Conservation (phyloP, 2,329 filamentous ascomycete genomes). For the Malbranchea cinnamomea region DNA sequence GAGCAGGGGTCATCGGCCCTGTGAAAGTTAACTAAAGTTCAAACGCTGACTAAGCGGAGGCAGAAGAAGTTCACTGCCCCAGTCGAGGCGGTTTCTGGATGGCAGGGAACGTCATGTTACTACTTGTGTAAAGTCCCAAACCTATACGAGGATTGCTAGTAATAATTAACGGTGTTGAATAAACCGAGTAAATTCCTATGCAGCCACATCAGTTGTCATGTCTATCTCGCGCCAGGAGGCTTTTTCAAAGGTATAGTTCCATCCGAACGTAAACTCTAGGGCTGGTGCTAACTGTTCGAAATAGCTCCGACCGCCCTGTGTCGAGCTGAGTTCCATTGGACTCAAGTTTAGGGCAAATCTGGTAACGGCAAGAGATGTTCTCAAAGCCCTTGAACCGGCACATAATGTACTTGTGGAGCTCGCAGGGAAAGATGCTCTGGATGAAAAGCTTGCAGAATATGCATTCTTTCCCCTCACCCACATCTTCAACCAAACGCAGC, state of each 20-base stretch:
- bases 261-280: conserved; percentile 3
- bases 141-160: no score
- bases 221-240: conserved; percentile 25
- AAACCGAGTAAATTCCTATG: no score
- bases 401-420: conserved; percentile 26
- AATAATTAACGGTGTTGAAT: no score
- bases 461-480: conserved; percentile 85
- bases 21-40: no score
- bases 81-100: no score
- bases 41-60: no score
- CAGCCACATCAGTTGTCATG: no score
- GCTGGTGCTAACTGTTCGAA: conserved; percentile 11
- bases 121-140: no score
- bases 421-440: conserved; percentile 35
- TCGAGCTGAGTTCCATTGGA: conserved; percentile 41
- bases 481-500: conserved; percentile 61
- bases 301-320: conserved; percentile 43
- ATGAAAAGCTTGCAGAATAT: conserved; percentile 81
- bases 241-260: conserved; percentile 25
- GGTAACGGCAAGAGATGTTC: conserved; percentile 31
- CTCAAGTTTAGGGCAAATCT: conserved; percentile 35
- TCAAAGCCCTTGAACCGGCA: conserved; percentile 32
- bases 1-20: no score
- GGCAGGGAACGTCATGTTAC: no score
- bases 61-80: no score